Percentiles rank a stretch among this genome's conserved stretches.
Evolutionary conservation across 2,329 filamentous ascomycete species (phyloP).

Genomic region (Aspergillus hortae): DNA sequence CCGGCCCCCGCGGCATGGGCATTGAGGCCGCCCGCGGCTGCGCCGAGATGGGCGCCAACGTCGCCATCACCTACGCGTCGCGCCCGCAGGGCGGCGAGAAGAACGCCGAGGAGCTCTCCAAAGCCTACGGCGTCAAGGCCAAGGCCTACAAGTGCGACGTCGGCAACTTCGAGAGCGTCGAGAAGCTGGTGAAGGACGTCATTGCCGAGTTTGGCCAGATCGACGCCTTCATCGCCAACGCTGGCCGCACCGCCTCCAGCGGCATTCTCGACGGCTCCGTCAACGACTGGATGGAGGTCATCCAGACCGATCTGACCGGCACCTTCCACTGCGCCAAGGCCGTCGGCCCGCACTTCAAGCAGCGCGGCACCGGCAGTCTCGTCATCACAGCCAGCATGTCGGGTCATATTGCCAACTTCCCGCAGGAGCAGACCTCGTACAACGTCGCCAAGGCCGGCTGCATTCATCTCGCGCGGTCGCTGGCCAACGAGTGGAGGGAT

Average conservation of each 20-base stretch:
- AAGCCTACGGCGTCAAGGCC: slow-evolving; percentile 61
- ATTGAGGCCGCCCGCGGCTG: slow-evolving; percentile 64
- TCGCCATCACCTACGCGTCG: slow-evolving; percentile 65
- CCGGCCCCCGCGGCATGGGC: slow-evolving; percentile 64
- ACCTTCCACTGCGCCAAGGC: slow-evolving; percentile 83
- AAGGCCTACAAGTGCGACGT: slow-evolving; percentile 67
- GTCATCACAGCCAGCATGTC: slow-evolving; percentile 65
- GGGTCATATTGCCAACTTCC: slow-evolving; percentile 53
- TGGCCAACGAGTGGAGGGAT: slow-evolving; percentile 68
- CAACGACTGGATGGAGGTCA: slow-evolving; percentile 71
- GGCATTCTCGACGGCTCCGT: slow-evolving; percentile 68
- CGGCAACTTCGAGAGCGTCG: slow-evolving; percentile 54
- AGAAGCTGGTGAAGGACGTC: slow-evolving; percentile 57
- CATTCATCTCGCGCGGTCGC: slow-evolving; percentile 60
- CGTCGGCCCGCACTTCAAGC: slow-evolving; percentile 74
- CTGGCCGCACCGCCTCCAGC: slow-evolving; percentile 65
- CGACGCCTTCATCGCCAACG: slow-evolving; percentile 66
- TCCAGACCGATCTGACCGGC: slow-evolving; percentile 84
- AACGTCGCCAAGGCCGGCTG: slow-evolving; percentile 65
- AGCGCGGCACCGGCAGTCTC: slow-evolving; percentile 61
- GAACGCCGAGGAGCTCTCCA: slow-evolving; percentile 60
- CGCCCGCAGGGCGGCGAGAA: slow-evolving; percentile 60
- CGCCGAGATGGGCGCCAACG: slow-evolving; percentile 61
- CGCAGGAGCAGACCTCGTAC: slow-evolving; percentile 65
- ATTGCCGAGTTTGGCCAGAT: slow-evolving; percentile 68